A percentile compares a stretch with the other conserved stretches of the same genome.
Conservation (phyloP, 2,329 filamentous ascomycete genomes). For the Xylaria sp. region DNA sequence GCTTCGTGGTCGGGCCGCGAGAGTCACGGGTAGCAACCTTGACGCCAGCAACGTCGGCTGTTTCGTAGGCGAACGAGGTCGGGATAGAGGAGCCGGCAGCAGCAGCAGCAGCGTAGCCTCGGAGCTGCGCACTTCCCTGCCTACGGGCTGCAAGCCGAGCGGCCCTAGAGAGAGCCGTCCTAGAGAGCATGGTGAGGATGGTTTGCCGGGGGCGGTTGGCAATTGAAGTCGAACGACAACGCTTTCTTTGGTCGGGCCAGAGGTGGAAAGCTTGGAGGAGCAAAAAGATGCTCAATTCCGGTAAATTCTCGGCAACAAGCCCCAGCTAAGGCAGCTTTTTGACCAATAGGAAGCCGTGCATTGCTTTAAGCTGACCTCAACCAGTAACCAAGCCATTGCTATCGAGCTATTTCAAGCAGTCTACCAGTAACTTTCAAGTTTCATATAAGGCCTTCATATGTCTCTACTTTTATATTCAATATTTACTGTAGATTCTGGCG, state of each 20-base stretch:
- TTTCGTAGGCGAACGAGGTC: conserved; percentile 86
- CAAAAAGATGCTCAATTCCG: conserved; percentile 51
- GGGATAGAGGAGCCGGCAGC: conserved; percentile 64
- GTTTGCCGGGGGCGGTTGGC: conserved; percentile 66
- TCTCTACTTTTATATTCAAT: not conserved
- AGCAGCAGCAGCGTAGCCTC: conserved; percentile 64
- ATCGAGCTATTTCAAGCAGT: no score
- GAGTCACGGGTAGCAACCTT: conserved; percentile 94
- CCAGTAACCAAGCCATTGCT: not conserved
- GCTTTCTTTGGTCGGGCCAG: conserved; percentile 39
- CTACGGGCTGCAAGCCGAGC: conserved; percentile 67
- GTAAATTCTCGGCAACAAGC: conserved; percentile 46
- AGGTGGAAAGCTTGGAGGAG: conserved; percentile 41
- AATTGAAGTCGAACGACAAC: conserved; percentile 51
- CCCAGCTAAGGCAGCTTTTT: conserved; percentile 24
- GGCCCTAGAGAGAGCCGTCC: conserved; percentile 68
- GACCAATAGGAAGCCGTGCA: conserved; percentile 31
- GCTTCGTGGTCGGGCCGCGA: conserved; percentile 86
- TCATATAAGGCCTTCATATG: not conserved
- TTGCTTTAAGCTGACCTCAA: conserved; percentile 25
- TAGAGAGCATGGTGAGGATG: conserved; percentile 70
- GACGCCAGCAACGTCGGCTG: conserved; percentile 84
- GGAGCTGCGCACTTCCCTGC: conserved; percentile 66
- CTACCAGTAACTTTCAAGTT: not conserved
- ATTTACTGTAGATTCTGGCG: not conserved